Evolutionary conservation across 805 yeast genomes (phyloP), one percentile per base, ranked within the genome.

Genomic region (Cyberlindnera subsufficiens): DNA sequence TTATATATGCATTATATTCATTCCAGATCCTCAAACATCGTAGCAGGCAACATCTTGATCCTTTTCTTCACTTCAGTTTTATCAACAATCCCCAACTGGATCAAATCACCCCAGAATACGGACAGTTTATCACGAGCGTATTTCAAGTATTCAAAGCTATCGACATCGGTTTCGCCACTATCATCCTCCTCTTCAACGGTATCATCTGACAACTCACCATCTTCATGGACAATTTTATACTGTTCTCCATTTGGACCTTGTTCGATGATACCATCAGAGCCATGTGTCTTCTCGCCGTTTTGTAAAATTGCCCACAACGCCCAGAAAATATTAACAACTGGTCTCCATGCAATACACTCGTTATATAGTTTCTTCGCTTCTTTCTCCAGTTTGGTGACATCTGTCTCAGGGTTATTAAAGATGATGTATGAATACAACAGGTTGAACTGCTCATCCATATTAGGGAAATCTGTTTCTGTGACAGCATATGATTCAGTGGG

Each of bases 241-340:
- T 60, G 65, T 46, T 77, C 77, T 37, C 80, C 77, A 44, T 75
- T 77, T 29, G 84, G 69, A 4, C 85, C 86, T n/a, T 67, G 53
- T 43, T 68, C 74, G 27, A 65, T 59, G 14, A 58, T 57, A 22
- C 59, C 65, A 42, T 47, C 34, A 2, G 35, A 37, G 5, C 42
- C 44, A 4, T 44, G 38, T 4, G 36, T 37, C 34, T 44, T 47
- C 22, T 63, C 59, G 15, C 78, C 88, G 51, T 83, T 79, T 60
- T 87, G 95, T 30, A 93, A 75, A 35, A 93, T 72, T 1, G 96
- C 98, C 99, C 99, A 91, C 22, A 90, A 58, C 5, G 83, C 74
- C 99, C 99, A 91, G 57, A 74, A 77, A 9, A 86, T 69, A 38
- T 83, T 83, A 18, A 78, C 91, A 0, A 87, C 69, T 1, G 95